Base-by-base conservation (phyloP, 805 yeast species). In the Candida sithepensis region DNA sequence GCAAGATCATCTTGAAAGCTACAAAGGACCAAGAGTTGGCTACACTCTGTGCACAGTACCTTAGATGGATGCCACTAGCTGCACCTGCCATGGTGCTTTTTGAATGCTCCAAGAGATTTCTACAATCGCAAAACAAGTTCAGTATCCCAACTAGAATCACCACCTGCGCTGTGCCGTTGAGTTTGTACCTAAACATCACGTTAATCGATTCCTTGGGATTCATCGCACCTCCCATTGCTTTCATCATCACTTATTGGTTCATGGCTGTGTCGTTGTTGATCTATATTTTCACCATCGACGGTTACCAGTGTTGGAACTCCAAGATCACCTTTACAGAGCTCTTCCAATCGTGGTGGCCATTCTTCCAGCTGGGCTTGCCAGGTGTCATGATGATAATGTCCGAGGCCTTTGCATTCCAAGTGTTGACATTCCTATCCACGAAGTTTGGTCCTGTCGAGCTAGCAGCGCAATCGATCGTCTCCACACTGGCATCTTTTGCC, bases 61-160 rank as follows among this genome's bases (percentile, higher is more conserved):
- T 85, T 46, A 63, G 69, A 40, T 64, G 78, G 9, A 71, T 82
- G 43, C 66, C 81, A 3, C 60, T 79, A 22, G 90, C 88, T 28
- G 72, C 82, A 2, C 91, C 91, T 1, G 88, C 87, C 0, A 80
- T 78, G 59, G 79, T 82, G 18, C 54, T 84, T 3, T 79, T 77
- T 53, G 94, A 85, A 65, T 81, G 82, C 58, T 81, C 84, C 40
- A 85, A 85, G 61, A 79, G 86, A 61, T 85, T 74, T 57, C 69
- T 85, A 53, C 92, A 85, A 63, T 78, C 88, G 44, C 92, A 85
- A 68, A 85, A 85, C 44, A 77, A 84, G 24, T 85, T 85, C 64
- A 85, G 82, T 58, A 88, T 89, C 2, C 84, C 88, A 7, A 85
- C 91, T 0, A 77, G 81, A 53, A 82, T 84, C 20, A 70, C 84